Percentiles rank a stretch among this genome's conserved stretches.
Evolutionary conservation across 371 early-diverging fungal species (phyloP).

Genomic region (Aphelidium insulamus): DNA sequence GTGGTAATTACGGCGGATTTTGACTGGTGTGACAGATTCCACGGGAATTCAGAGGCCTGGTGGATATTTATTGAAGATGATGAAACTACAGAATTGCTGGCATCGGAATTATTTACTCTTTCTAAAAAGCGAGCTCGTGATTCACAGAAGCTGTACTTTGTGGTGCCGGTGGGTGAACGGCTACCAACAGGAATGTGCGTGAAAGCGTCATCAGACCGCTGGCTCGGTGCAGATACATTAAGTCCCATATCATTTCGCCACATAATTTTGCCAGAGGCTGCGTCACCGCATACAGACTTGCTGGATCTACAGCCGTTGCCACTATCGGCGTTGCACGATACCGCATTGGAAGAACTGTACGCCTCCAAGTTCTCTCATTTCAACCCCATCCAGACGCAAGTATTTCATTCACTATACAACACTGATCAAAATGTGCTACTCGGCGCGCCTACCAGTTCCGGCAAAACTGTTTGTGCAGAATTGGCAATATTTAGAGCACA

Average conservation of each 20-base stretch:
- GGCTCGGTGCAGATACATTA: constrained; percentile 73
- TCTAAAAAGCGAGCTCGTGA: constrained; percentile 12
- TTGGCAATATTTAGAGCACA: constrained; percentile 80
- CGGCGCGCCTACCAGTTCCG: constrained; percentile 97
- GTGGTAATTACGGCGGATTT: constrained; percentile 61
- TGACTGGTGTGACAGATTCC: constrained; percentile 71
- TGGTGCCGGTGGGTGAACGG: constrained; percentile 68
- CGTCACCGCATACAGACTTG: constrained; percentile 68
- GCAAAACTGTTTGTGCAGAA: constrained; percentile 95
- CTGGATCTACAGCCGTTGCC: constrained; percentile 73
- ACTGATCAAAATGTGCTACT: constrained; percentile 68
- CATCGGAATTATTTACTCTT: constrained; percentile 31
- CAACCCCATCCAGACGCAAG: constrained; percentile 94
- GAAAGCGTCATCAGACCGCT: constrained; percentile 73
- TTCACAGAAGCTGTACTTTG: constrained; percentile 32
- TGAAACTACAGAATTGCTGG: constrained; percentile 34
- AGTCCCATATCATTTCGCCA: constrained; percentile 72
- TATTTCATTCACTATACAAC: constrained; percentile 85
- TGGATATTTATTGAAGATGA: constrained; percentile 88
- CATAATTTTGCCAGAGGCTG: constrained; percentile 55
- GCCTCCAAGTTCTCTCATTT: constrained; percentile 62
- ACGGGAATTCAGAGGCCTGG: constrained; percentile 71
- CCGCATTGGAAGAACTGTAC: constrained; percentile 55
- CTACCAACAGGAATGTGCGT: constrained; percentile 70
- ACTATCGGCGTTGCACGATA: constrained; percentile 51